Conservation (phyloP, 1,284 basidiomycete genomes). For the Pulveroboletus sp. region DNA sequence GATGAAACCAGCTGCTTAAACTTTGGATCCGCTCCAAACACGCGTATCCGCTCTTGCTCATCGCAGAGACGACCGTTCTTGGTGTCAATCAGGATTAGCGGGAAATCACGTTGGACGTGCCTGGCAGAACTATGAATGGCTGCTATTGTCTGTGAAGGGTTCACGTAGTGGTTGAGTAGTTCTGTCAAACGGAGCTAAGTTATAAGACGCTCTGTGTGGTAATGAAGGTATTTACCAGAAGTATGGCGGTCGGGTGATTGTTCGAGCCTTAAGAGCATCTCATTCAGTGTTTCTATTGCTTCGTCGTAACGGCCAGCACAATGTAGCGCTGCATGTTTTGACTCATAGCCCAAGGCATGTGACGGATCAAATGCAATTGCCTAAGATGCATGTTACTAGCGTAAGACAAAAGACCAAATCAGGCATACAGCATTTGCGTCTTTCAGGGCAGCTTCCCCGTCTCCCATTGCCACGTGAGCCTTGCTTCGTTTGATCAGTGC, state of each 20-base stretch:
- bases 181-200: background rate
- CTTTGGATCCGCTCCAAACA: slow-evolving; percentile 14
- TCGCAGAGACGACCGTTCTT: slow-evolving; percentile 20
- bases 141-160: slow-evolving; percentile 12
- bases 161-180: slow-evolving; percentile 2
- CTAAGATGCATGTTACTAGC: background rate
- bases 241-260: slow-evolving; percentile 1
- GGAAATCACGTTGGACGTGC: slow-evolving; percentile 12
- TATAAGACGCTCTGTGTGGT: background rate
- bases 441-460: slow-evolving; percentile 14
- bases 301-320: slow-evolving; percentile 18
- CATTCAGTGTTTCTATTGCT: slow-evolving; percentile 9
- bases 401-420: background rate
- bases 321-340: slow-evolving; percentile 17
- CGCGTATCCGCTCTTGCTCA: slow-evolving; percentile 4
- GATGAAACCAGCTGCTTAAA: slow-evolving; percentile 24
- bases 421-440: slow-evolving; percentile 22
- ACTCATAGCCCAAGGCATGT: slow-evolving; percentile 5
- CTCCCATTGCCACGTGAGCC: background rate
- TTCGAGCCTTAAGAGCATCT: slow-evolving; percentile 8
- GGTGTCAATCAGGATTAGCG: slow-evolving; percentile 18
- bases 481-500: slow-evolving; percentile 17
- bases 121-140: slow-evolving; percentile 2
- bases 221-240: slow-evolving; percentile 10
- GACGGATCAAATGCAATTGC: slow-evolving; percentile 15